These are phyloP conservation scores for Mycena indigotica DNA, from an alignment of 768 basidiomycete species.

Conservation along the genomic window DNA sequence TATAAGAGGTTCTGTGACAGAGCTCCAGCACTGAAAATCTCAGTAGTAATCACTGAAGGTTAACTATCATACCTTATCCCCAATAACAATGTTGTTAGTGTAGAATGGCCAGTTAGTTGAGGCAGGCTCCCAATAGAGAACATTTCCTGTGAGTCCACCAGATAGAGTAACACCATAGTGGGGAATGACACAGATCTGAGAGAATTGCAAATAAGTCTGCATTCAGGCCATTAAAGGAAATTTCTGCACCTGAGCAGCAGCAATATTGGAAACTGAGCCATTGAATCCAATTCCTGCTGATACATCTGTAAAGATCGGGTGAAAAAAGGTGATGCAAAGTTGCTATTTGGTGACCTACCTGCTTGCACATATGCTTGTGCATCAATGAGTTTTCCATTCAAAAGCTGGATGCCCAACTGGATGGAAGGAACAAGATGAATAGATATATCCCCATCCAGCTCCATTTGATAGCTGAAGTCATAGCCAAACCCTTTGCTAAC, in stretches of 20 bases:
- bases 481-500: not conserved
- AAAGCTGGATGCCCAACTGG: constrained; percentile 25
- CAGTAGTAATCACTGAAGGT: not conserved
- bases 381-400: constrained; percentile 25
- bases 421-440: constrained; percentile 26
- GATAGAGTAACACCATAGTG: not conserved
- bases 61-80: not conserved
- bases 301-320: constrained; percentile 17
- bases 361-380: constrained; percentile 20
- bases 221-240: too few species aligned
- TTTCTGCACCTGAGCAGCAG: constrained; percentile 8
- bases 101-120: not conserved
- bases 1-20: not conserved
- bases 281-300: constrained; percentile 21
- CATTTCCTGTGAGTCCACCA: not conserved
- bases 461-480: constrained; percentile 16
- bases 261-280: constrained; percentile 18
- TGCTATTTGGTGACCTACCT: not conserved
- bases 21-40: not conserved
- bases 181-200: not conserved
- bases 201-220: not conserved
- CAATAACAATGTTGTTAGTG: not conserved
- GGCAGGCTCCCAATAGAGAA: not conserved
- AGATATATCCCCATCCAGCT: constrained; percentile 23
- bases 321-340: too few species aligned